A percentile compares a stretch with the other conserved stretches of the same genome.
phyloP scores from a whole-genome alignment of 2,329 filamentous ascomycete genomes.

The Pseudomassariella vexata region DNA sequence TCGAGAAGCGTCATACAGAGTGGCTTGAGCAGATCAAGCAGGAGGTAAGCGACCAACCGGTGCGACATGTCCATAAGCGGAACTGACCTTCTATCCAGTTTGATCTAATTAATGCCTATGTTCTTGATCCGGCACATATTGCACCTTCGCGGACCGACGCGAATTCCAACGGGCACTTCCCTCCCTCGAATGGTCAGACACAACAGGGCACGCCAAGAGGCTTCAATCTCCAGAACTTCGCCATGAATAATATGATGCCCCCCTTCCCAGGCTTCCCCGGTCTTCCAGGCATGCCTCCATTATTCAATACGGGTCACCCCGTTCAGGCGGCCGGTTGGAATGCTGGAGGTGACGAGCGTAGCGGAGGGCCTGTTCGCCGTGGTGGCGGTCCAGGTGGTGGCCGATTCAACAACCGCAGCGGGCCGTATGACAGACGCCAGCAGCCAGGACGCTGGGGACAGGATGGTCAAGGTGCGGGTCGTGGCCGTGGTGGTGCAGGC shows the following conservation, averaged over 20 bases:
- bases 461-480: slow-evolving; percentile 46
- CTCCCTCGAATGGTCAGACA: slow-evolving; percentile 68
- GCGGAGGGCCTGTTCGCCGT: slow-evolving; percentile 62
- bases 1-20: slow-evolving; percentile 90
- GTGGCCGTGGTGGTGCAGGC: slow-evolving; percentile 44
- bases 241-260: slow-evolving; percentile 52
- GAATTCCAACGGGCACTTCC: slow-evolving; percentile 94
- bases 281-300: slow-evolving; percentile 50
- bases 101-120: slow-evolving; percentile 86
- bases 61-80: no score
- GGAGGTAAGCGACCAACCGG: slow-evolving; percentile 58
- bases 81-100: slow-evolving; percentile 48
- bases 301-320: slow-evolving; percentile 37
- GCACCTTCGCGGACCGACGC: slow-evolving; percentile 88
- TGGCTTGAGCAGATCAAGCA: slow-evolving; percentile 76
- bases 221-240: slow-evolving; percentile 77
- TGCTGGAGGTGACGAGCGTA: slow-evolving; percentile 44
- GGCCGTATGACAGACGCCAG: slow-evolving; percentile 67
- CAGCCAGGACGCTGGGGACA: slow-evolving; percentile 45
- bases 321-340: slow-evolving; percentile 42
- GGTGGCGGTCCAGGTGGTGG: slow-evolving; percentile 55
- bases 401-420: slow-evolving; percentile 57
- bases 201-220: slow-evolving; percentile 82
- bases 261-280: slow-evolving; percentile 53
- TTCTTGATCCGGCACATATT: slow-evolving; percentile 90